These are phyloP conservation scores for Lantana camara DNA, from an alignment of 257 asterid genomes.

Conservation along the genomic window DNA sequence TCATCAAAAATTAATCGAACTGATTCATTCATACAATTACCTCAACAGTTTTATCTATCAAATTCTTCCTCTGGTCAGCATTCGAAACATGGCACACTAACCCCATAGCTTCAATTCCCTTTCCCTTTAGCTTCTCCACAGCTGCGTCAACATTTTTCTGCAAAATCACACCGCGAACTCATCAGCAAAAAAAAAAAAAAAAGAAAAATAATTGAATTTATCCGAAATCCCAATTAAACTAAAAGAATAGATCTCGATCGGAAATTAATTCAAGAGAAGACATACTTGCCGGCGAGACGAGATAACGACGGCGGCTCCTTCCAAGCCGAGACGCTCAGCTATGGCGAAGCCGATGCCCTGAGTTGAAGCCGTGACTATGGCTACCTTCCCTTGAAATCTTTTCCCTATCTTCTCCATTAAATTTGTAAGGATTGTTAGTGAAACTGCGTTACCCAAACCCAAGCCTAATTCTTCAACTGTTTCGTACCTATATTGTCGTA, in stretches of 20 bases:
- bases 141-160: slow-evolving; percentile 92
- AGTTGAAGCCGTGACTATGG: slow-evolving; percentile 90
- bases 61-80: slow-evolving; percentile 75
- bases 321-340: slow-evolving; percentile 85
- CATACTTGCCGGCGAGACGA: slow-evolving; percentile 85
- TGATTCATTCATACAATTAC: slow-evolving; percentile 32
- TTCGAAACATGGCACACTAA: slow-evolving; percentile 84
- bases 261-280: neutral
- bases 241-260: neutral
- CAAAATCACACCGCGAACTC: slow-evolving; percentile 13
- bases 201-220: neutral
- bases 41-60: slow-evolving; percentile 70
- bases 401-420: slow-evolving; percentile 45
- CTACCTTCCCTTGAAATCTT: slow-evolving; percentile 82
- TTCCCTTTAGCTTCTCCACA: slow-evolving; percentile 55
- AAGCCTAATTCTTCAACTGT: too few relatives aligned
- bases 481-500: too few relatives aligned
- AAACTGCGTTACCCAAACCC: too few relatives aligned
- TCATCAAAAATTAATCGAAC: too few relatives aligned
- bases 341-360: slow-evolving; percentile 91
- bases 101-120: slow-evolving; percentile 72
- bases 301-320: slow-evolving; percentile 92
- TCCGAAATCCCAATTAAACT: neutral
- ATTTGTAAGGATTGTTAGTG: neutral
- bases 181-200: neutral